Evolutionary conservation across 108 stramenopile genomes (phyloP), one percentile per base, ranked within the genome.

Genomic region (Nitzschia inconspicua): DNA sequence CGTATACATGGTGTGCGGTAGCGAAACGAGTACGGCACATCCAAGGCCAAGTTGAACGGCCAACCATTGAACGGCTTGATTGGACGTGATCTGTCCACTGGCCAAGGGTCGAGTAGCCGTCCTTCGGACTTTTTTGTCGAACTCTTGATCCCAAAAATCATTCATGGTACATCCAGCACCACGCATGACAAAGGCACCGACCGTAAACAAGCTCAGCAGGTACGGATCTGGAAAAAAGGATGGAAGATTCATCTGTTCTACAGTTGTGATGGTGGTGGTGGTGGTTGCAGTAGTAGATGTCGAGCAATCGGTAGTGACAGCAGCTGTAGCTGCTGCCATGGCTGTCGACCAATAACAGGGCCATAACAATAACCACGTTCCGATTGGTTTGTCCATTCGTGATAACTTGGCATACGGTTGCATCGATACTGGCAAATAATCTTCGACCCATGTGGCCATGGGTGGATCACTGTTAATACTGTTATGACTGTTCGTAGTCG

Each of bases 81-180:
- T 47, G 36, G 63, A 49, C 0, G 71, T 72, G 11, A 99, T 11
- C 18, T 60, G 73, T 2, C 95, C 95, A 1, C 72, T 48, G 0
- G 98, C 97, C 55, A 99, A 68, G 0, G 98, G 98, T 14, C 98
- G 80, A 34, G 50, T 55, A 25, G 68, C 76, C 5, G 98, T 99
- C 6, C 98, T 79, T 22, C 62, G 63, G 11, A 99, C 98, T n/a
- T 75, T 34, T 10, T 51, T 59, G 64, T 99, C 98, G 51, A 95
- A 66, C 30, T 97, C 84, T 44, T 64, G 47, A 80, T 99, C 98
- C 97, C 96, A 98, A 70, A 99, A 82, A 68, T 99, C 98, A 65
- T 99, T 99, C 55, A 99, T 96, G 35, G 95, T 98, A 76, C 98
- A 99, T 9, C 98, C 96, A 19, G 94, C 93, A 16, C 93, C 86